Evolutionary conservation across 1,284 basidiomycete species (phyloP).

Genomic region (Fomitopsis betulina): DNA sequence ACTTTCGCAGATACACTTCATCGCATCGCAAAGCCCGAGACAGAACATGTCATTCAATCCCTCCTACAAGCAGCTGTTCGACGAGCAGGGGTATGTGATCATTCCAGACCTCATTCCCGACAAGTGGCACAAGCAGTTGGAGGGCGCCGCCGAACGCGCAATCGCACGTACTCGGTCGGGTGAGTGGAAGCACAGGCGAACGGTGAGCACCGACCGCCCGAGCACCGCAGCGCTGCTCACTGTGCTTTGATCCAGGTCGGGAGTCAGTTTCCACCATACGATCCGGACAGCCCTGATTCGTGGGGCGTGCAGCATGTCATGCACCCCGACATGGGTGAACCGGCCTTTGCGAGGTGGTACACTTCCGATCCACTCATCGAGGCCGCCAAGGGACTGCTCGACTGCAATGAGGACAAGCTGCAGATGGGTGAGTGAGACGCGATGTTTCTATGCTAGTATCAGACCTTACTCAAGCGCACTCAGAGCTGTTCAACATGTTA

Average conservation of each 20-base stretch:
- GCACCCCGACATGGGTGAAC: constrained; percentile 66
- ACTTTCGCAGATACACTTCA: neutral
- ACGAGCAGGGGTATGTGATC: constrained; percentile 69
- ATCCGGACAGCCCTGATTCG: constrained; percentile 51
- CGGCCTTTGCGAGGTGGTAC: constrained; percentile 65
- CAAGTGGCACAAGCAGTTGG: constrained; percentile 37
- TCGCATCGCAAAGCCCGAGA: neutral
- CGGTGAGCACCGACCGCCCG: constrained; percentile 26
- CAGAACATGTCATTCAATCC: neutral
- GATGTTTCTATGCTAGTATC: neutral
- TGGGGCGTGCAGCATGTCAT: constrained; percentile 83
- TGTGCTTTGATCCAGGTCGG: constrained; percentile 39
- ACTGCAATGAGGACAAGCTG: constrained; percentile 51
- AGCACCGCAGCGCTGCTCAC: neutral
- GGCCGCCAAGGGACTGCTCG: constrained; percentile 48
- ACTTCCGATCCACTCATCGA: constrained; percentile 51
- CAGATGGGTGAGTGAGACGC: constrained; percentile 63
- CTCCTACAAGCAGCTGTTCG: constrained; percentile 37
- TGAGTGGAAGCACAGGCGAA: constrained; percentile 64
- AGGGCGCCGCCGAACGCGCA: constrained; percentile 48
- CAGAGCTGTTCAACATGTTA: constrained; percentile 78
- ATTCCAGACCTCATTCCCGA: constrained; percentile 55
- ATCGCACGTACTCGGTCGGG: constrained; percentile 57
- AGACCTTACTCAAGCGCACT: neutral
- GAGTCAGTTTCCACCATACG: constrained; percentile 79